Evolutionary conservation across 768 basidiomycete genomes (phyloP), one percentile per base, ranked within the genome.

Genomic region (Pulveroboletus ravenelii): DNA sequence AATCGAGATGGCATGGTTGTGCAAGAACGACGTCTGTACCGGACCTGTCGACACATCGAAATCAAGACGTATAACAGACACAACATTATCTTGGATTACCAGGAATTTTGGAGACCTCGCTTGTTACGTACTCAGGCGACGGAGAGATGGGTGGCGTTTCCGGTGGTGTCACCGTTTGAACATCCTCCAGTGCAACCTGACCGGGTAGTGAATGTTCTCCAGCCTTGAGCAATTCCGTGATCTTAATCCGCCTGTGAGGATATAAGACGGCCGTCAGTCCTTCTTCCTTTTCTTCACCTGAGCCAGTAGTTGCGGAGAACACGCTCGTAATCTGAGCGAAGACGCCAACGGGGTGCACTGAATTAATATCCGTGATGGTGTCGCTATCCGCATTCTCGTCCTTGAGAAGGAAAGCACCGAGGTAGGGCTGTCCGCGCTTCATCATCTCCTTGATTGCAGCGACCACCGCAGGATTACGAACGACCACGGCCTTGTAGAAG

Each of bases 241-340:
- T 92, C 61, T 76, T 80, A 59, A 96, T 93, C 47, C 94, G 76
- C 51, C 93, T 78, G 67, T 97, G 93, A 3, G 93, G 95, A 67
- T 94, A 96, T 45, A 96, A 73, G 17, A 96, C 94, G 15, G 90
- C 93, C 6, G 94, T 97, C n/a, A 97, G 74, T 17, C 89, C 89
- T 59, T 92, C 92, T 53, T 91, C 90, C 66, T 82, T 84, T 46
- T 82, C 81, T 39, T 82, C 84, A 7, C 76, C 79, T 0, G 77
- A 72, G 29, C 62, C 77, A 46, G 67, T 60, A 39, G 68, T 71
- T 3, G 80, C 87, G 1, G 87, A 78, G 68, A 94, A 94, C 1
- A 94, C 86, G 56, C 89, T 93, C 1, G 94, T 97, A 46, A 97
- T 93, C 70, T 98, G 95, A 2, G 93, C 93, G 62, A 98, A 96